Percentiles rank a stretch among this genome's conserved stretches.
Evolutionary conservation across 495 filamentous ascomycete genomes (phyloP).

Genomic region (Daldinia caldariorum): DNA sequence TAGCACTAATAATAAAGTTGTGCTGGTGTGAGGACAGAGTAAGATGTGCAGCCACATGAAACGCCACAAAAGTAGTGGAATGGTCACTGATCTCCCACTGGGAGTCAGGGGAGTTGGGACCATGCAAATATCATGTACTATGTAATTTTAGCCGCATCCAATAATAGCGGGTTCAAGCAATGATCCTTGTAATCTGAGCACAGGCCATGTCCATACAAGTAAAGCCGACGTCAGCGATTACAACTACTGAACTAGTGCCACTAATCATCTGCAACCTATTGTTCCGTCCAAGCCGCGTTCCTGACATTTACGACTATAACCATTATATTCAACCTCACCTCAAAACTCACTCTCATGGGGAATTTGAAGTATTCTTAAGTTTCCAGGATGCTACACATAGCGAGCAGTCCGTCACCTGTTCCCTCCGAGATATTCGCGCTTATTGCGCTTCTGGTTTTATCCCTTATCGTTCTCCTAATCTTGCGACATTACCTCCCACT

Average conservation of each 20-base stretch:
- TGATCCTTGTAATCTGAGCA: conserved; percentile 5
- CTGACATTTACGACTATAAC: conserved; percentile 12
- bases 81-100: not conserved
- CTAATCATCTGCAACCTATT: conserved; percentile 7
- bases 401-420: conserved; percentile 55
- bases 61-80: conserved; percentile 3
- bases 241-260: not conserved
- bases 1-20: no score
- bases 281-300: conserved; percentile 8
- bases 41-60: conserved; percentile 9
- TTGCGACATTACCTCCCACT: conserved; percentile 89
- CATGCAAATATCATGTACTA: conserved; percentile 6
- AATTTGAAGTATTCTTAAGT: conserved; percentile 27
- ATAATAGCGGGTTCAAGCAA: not conserved
- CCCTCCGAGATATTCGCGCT: conserved; percentile 80
- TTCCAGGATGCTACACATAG: conserved; percentile 48
- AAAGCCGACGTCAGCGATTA: conserved; percentile 31
- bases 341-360: conserved; percentile 17
- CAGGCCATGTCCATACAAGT: conserved; percentile 17
- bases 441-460: conserved; percentile 75
- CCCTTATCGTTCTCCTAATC: conserved; percentile 78
- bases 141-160: conserved; percentile 12
- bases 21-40: not conserved
- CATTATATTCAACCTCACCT: conserved; percentile 21
- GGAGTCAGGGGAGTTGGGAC: no score